These are phyloP conservation scores for Simplicillium sp. DNA, from an alignment of 2,329 filamentous ascomycete species.

Conservation along the genomic window DNA sequence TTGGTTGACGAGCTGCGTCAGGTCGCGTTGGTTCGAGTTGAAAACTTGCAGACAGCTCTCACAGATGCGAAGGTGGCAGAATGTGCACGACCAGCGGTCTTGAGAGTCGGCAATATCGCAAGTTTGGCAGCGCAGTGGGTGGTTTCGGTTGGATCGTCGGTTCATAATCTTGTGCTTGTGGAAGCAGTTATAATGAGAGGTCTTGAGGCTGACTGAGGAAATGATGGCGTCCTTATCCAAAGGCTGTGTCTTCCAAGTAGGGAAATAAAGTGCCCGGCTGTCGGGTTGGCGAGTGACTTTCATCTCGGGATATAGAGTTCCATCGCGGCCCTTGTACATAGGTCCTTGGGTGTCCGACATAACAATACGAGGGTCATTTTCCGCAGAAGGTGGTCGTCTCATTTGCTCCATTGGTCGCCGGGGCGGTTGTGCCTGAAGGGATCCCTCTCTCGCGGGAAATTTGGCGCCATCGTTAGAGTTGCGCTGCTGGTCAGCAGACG, in stretches of 20 bases:
- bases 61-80: conserved; percentile 44
- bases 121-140: conserved; percentile 43
- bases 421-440: no score
- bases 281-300: conserved; percentile 22
- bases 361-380: conserved; percentile 22
- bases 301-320: conserved; percentile 32
- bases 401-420: conserved; percentile 10
- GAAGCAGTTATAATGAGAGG: conserved; percentile 36
- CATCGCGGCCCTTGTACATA: conserved; percentile 25
- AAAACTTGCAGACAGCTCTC: conserved; percentile 33
- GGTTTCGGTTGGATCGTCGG: conserved; percentile 34
- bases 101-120: conserved; percentile 36
- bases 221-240: conserved; percentile 26
- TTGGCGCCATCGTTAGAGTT: conserved; percentile 10
- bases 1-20: no score
- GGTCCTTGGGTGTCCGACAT: conserved; percentile 22
- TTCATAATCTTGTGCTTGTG: conserved; percentile 38
- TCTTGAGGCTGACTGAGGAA: conserved; percentile 31
- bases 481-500: conserved; percentile 9
- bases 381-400: conserved; percentile 13
- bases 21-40: conserved; percentile 28
- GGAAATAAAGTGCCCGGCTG: conserved; percentile 26
- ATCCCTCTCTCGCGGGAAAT: no score
- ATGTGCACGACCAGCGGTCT: conserved; percentile 36
- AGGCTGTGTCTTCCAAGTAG: conserved; percentile 17